These are phyloP conservation scores for Lachancea dasiensis DNA, from an alignment of 805 yeast genomes.

Conservation along the genomic window DNA sequence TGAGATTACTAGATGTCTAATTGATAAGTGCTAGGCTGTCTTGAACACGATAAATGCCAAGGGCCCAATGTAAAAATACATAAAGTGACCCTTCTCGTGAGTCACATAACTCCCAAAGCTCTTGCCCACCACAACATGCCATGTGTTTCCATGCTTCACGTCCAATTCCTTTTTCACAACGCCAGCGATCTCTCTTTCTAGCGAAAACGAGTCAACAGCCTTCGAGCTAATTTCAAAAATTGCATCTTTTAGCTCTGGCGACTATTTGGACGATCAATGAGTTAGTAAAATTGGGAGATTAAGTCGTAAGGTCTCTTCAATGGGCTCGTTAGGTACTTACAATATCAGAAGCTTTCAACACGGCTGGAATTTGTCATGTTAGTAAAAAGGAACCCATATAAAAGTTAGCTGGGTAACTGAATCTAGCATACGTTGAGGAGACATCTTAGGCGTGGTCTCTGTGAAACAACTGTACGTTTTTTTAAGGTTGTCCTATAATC, in stretches of 20 bases:
- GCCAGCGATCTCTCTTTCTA: slow-evolving; percentile 53
- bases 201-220: slow-evolving; percentile 20
- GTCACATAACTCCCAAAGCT: slow-evolving; percentile 76
- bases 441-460: not conserved
- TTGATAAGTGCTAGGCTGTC: slow-evolving; percentile 40
- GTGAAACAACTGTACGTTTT: not conserved
- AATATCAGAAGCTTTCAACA: slow-evolving; percentile 30
- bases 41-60: slow-evolving; percentile 65
- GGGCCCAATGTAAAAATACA: slow-evolving; percentile 65
- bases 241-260: slow-evolving; percentile 28
- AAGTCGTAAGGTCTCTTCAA: not conserved
- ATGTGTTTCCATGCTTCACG: slow-evolving; percentile 56
- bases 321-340: slow-evolving; percentile 20
- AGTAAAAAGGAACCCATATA: not conserved
- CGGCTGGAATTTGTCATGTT: slow-evolving; percentile 3
- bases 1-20: not conserved
- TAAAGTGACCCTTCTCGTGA: slow-evolving; percentile 68
- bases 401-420: not conserved
- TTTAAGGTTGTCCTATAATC: no score
- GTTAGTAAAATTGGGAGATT: slow-evolving; percentile 1
- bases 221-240: slow-evolving; percentile 20
- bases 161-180: slow-evolving; percentile 60
- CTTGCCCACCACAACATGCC: slow-evolving; percentile 81
- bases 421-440: slow-evolving; percentile 1
- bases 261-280: slow-evolving; percentile 8